Evolutionary conservation across 192 early-diverging fungal genomes (phyloP).

Genomic region (Borealophlyctis nickersoniae): DNA sequence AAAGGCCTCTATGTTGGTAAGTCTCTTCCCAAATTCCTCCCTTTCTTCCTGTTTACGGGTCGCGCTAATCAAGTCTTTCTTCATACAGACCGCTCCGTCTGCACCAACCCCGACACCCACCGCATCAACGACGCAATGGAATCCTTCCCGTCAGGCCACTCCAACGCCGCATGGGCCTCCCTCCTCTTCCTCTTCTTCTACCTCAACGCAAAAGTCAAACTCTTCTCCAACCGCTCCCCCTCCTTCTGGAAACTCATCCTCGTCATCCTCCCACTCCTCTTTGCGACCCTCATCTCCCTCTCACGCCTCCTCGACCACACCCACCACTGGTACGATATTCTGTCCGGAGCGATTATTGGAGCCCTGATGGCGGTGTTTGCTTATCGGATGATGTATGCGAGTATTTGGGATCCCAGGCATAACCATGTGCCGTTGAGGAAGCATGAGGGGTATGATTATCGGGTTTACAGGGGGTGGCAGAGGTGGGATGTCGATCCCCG

Average conservation of each 20-base stretch:
- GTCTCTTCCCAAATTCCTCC: not conserved
- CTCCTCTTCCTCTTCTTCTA: constrained; percentile 17
- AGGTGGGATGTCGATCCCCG: too few relatives aligned
- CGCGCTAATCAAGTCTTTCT: not conserved
- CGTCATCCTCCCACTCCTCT: not conserved
- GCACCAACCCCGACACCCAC: too few relatives aligned
- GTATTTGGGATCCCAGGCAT: constrained; percentile 14
- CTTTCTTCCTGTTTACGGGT: too few relatives aligned
- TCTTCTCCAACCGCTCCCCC: constrained; percentile 6
- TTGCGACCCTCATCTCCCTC: not conserved
- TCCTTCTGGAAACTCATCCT: constrained; percentile 15
- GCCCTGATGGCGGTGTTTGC: constrained; percentile 5
- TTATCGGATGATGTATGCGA: constrained; percentile 20
- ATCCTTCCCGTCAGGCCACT: constrained; percentile 12
- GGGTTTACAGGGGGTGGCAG: too few relatives aligned
- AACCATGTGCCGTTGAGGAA: constrained; percentile 19
- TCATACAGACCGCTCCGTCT: too few relatives aligned
- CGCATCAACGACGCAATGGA: too few relatives aligned
- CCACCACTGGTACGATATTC: constrained; percentile 7
- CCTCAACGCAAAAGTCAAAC: constrained; percentile 11
- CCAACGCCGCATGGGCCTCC: constrained; percentile 14
- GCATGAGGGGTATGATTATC: not conserved
- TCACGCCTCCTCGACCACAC: constrained; percentile 20
- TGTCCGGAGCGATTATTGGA: constrained; percentile 21
- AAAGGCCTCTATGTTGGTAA: constrained; percentile 18